Conservation (phyloP, 73 alveolate species). For the Paramecium tetraurelia region DNA sequence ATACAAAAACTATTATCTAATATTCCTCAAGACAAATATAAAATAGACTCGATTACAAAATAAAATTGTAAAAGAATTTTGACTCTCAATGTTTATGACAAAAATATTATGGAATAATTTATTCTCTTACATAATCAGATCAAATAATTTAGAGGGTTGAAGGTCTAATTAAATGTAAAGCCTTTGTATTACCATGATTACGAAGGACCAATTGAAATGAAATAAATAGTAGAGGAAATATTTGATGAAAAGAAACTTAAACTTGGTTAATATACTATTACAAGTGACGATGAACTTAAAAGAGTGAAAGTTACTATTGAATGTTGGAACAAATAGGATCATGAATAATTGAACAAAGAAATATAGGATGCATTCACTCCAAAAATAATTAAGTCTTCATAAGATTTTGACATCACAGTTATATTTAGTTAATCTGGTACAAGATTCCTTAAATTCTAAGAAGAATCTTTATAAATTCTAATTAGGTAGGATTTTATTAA, state of each 20-base stretch:
- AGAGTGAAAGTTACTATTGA: neutral
- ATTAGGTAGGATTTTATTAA: constrained; percentile 10
- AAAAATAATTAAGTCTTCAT: neutral
- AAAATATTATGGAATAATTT: neutral
- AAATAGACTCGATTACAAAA: neutral
- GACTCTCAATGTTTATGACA: neutral
- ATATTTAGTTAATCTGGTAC: constrained; percentile 13
- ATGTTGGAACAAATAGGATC: neutral
- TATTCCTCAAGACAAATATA: neutral
- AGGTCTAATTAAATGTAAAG: neutral
- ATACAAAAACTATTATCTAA: neutral
- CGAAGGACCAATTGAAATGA: constrained; percentile 44
- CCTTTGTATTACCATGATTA: neutral
- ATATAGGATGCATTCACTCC: neutral
- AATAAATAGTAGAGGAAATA: neutral
- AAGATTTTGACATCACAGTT: neutral
- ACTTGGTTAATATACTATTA: neutral
- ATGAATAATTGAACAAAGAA: neutral
- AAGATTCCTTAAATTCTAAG: neutral
- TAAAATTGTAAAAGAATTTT: neutral
- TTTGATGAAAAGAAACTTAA: neutral
- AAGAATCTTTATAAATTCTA: neutral
- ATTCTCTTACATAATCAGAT: neutral
- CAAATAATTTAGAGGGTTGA: neutral
- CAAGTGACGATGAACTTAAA: neutral